Evolutionary conservation across 305 asterid genomes (phyloP), one percentile per base, ranked within the genome.

Genomic region (Vinca major): DNA sequence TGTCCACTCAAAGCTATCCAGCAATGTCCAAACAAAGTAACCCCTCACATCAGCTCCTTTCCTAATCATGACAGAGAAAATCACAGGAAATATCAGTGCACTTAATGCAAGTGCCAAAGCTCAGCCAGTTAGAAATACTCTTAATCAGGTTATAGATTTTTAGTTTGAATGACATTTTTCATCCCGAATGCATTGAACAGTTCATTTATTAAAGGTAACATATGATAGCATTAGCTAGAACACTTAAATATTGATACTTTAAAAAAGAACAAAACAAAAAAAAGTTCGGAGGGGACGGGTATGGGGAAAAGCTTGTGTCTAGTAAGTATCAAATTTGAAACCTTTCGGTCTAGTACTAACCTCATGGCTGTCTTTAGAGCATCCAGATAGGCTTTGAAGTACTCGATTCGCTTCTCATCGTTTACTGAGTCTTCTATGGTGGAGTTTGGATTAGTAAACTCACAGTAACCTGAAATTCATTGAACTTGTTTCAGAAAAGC

Each of bases 1-100:
- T 39, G 69, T 64, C 91, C 89, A 82, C 82, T 85, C 89, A 65
- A 85, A 84, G 76, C 75, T 80, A 80, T 85, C 91, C 21, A 87
- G 79, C 43, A 85, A 78, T 1, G 89, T 79, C 91, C 89, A 87
- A 14, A 84, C 80, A 33, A 82, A 82, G 70, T 85, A 82, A 58
- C 86, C 89, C 68, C 84, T 75, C 17, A 85, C 85, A 56, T 86
- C 84, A 36, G 86, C 83, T 67, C 89, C 91, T 65, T 65, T 48
- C 19, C 69, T 65, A 26, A 65, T 41, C 40, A 40, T 16, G 49
- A 6, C 2, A 60, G 0, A 33, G 17, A 12, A 60, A 10, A 60
- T 1, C 16, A 11, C n/a, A 48, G 52, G 0, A 48, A 48, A 48
- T 48, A 48, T 48, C 52, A 48, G 33, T 26, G 33, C 33, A 26